These are phyloP conservation scores for Trebouxia sp. DNA, from an alignment of 139 green algal species.

Conservation along the genomic window DNA sequence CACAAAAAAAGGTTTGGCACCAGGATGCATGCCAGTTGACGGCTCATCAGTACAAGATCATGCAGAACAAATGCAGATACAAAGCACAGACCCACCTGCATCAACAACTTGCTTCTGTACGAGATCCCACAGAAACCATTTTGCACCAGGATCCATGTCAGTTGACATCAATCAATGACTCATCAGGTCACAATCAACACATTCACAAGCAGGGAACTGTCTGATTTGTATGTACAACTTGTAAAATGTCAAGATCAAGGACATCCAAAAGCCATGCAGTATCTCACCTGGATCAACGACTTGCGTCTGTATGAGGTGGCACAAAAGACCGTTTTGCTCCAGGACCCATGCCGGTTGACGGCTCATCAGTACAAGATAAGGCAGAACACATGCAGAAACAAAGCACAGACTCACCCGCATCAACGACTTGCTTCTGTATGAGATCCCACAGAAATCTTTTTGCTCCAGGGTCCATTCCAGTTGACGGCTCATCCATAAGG, in stretches of 20 bases:
- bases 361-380: no score
- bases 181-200: no score
- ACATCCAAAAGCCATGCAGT: no score
- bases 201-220: no score
- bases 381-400: not conserved
- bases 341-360: constrained; percentile 64
- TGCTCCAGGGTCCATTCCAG: constrained; percentile 58
- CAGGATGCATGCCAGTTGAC: constrained; percentile 60
- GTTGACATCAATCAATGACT: no score
- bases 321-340: constrained; percentile 60
- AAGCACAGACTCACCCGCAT: constrained; percentile 18
- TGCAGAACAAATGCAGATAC: no score
- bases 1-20: constrained; percentile 62
- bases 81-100: constrained; percentile 17
- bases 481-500: constrained; percentile 83
- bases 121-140: constrained; percentile 67
- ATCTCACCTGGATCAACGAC: constrained; percentile 45
- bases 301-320: constrained; percentile 58
- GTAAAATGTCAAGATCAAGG: no score
- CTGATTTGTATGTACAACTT: no score
- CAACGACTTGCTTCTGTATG: constrained; percentile 54
- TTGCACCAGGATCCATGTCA: constrained; percentile 57
- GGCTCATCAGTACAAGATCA: constrained; percentile 91
- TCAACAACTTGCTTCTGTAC: constrained; percentile 55
- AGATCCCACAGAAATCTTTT: constrained; percentile 69